These are phyloP conservation scores for Lathyrus aphaca DNA, from an alignment of 306 rosid genomes.

Conservation along the genomic window DNA sequence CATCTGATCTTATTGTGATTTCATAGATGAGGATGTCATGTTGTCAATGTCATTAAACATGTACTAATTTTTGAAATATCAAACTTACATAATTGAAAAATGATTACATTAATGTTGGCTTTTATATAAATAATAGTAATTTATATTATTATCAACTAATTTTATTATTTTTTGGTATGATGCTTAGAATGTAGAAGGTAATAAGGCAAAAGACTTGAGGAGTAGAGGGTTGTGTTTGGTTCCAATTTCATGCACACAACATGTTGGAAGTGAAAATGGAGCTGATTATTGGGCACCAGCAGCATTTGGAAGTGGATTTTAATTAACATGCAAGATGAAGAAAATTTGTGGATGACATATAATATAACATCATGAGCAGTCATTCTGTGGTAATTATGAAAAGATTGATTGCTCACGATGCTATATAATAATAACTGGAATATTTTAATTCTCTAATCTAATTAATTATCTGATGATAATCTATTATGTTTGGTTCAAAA, in stretches of 20 bases:
- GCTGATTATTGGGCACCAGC: constrained; percentile 89
- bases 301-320: constrained; percentile 57
- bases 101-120: too few species aligned
- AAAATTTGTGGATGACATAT: not conserved
- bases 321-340: not conserved
- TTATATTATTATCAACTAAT: not conserved
- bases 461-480: constrained; percentile 12
- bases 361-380: constrained; percentile 71
- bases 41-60: too few species aligned
- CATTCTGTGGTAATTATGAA: constrained; percentile 50
- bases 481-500: constrained; percentile 31
- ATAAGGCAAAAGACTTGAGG: constrained; percentile 58
- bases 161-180: not conserved
- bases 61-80: too few species aligned
- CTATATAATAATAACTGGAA: constrained; percentile 47
- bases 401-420: constrained; percentile 85
- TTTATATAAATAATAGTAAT: not conserved
- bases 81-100: too few species aligned
- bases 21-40: too few species aligned
- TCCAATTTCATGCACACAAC: constrained; percentile 76
- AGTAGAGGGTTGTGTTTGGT: constrained; percentile 88
- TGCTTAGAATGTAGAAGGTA: constrained; percentile 46
- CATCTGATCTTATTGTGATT: too few species aligned
- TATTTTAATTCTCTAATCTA: constrained; percentile 43
- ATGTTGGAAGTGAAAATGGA: constrained; percentile 75